phyloP scores from a whole-genome alignment of 768 basidiomycete genomes.

The Vishniacozyma victoriae region DNA sequence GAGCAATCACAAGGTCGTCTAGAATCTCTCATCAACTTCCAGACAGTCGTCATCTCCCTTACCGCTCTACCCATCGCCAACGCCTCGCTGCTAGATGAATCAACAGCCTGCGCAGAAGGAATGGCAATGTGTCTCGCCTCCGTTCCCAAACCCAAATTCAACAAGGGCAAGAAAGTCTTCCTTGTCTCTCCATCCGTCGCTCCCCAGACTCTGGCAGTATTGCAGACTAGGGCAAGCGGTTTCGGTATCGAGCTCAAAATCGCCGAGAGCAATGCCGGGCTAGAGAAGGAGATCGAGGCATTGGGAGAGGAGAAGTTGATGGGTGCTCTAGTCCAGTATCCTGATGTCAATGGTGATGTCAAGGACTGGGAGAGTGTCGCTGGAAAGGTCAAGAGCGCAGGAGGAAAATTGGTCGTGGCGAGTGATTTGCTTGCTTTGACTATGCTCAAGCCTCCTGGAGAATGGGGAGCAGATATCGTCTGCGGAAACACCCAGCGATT shows the following conservation, averaged over 20 bases:
- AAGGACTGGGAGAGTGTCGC: constrained; percentile 66
- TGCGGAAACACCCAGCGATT: constrained; percentile 93
- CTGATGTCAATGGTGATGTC: constrained; percentile 78
- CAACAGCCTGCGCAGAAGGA: constrained; percentile 88
- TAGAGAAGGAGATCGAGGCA: constrained; percentile 55
- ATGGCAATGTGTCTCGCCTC: constrained; percentile 89
- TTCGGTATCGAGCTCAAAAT: constrained; percentile 80
- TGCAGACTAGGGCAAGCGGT: constrained; percentile 83
- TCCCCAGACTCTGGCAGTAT: constrained; percentile 84
- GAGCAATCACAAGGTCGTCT: constrained; percentile 99
- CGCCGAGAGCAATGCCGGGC: constrained; percentile 55
- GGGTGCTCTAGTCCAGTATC: constrained; percentile 89
- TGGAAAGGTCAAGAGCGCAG: constrained; percentile 61
- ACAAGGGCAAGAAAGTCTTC: constrained; percentile 72
- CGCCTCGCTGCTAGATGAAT: constrained; percentile 89
- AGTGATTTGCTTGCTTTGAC: constrained; percentile 90
- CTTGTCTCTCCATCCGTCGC: constrained; percentile 75
- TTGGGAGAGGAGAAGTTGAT: constrained; percentile 57
- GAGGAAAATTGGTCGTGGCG: constrained; percentile 78
- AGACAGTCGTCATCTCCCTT: constrained; percentile 91
- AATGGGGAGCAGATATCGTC: constrained; percentile 97
- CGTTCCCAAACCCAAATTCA: constrained; percentile 42
- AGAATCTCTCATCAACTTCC: constrained; percentile 92
- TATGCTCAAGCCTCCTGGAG: constrained; percentile 88
- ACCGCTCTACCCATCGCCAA: constrained; percentile 94